Percentiles rank a stretch among this genome's conserved stretches.
These are phyloP conservation scores for Tricholomella constricta DNA, from an alignment of 768 basidiomycete genomes.

Conservation along the genomic window DNA sequence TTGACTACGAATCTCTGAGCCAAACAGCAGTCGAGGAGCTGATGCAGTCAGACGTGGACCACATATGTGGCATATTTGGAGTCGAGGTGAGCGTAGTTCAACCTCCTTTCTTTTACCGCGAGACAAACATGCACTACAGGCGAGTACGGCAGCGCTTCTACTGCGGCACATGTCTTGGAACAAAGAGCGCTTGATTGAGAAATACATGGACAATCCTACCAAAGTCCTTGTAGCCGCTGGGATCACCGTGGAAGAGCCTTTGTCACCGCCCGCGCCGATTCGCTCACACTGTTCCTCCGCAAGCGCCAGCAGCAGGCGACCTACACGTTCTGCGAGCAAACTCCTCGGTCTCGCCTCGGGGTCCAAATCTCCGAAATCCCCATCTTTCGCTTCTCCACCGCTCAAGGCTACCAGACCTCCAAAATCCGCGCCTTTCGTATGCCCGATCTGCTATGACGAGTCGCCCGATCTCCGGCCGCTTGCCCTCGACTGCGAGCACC, in stretches of 20 bases:
- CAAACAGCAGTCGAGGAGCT: slow-evolving; percentile 74
- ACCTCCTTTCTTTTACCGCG: slow-evolving; percentile 5
- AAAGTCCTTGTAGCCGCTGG: slow-evolving; percentile 76
- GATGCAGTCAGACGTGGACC: slow-evolving; percentile 80
- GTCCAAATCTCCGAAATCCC: slow-evolving; percentile 33
- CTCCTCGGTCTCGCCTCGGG: slow-evolving; percentile 31
- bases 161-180: slow-evolving; percentile 91
- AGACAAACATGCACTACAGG: slow-evolving; percentile 38
- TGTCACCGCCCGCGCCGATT: slow-evolving; percentile 34
- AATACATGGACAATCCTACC: slow-evolving; percentile 92
- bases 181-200: slow-evolving; percentile 93
- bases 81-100: slow-evolving; percentile 70
- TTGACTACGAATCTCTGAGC: slow-evolving; percentile 79
- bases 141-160: slow-evolving; percentile 70
- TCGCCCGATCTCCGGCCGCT: slow-evolving; percentile 57
- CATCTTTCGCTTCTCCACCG: slow-evolving; percentile 29
- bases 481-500: slow-evolving; percentile 79
- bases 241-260: slow-evolving; percentile 47
- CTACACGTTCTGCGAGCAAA: slow-evolving; percentile 40
- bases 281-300: slow-evolving; percentile 32
- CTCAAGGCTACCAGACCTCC: slow-evolving; percentile 29
- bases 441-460: slow-evolving; percentile 94
- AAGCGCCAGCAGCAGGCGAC: slow-evolving; percentile 27
- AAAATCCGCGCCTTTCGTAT: slow-evolving; percentile 62
- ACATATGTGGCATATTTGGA: slow-evolving; percentile 85